phyloP scores from a whole-genome alignment of 169 alveolate species.

The Plasmodium knowlesi region DNA sequence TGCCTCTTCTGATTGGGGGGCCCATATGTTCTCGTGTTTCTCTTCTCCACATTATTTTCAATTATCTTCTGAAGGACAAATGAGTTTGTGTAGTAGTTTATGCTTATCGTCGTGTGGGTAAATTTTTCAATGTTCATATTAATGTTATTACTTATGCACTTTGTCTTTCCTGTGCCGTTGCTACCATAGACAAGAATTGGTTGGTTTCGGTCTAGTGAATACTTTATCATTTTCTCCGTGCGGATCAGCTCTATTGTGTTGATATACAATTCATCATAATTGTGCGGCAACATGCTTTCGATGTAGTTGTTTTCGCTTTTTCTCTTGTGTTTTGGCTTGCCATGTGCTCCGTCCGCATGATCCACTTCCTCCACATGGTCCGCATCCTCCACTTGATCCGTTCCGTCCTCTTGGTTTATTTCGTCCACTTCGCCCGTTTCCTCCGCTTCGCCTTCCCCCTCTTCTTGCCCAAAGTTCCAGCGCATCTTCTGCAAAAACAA shows the following conservation, averaged over 20 bases:
- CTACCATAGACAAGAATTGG: constrained; percentile 67
- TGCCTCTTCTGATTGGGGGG: constrained; percentile 93
- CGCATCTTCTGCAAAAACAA: constrained; percentile 40
- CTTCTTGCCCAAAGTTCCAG: constrained; percentile 21
- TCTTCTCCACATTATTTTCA: constrained; percentile 90
- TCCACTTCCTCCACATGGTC: not conserved
- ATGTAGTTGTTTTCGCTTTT: constrained; percentile 36
- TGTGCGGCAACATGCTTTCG: constrained; percentile 67
- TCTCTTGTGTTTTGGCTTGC: constrained; percentile 11
- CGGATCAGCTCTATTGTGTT: constrained; percentile 66
- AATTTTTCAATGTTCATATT: constrained; percentile 74
- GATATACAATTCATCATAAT: constrained; percentile 61
- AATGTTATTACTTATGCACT: constrained; percentile 67
- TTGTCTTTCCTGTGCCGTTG: constrained; percentile 70
- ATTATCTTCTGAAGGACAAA: constrained; percentile 86
- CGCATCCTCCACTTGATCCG: not conserved
- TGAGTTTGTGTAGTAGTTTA: constrained; percentile 63
- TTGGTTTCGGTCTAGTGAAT: constrained; percentile 34
- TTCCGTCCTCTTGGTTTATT: not conserved
- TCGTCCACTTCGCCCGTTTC: not conserved
- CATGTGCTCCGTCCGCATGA: not conserved
- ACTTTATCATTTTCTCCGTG: constrained; percentile 69
- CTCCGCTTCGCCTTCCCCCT: not conserved
- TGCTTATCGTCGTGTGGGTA: constrained; percentile 66
- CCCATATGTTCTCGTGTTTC: constrained; percentile 94